Percentiles rank a stretch among this genome's conserved stretches.
These are phyloP conservation scores for Ophiocordyceps camponoti-rufipedis DNA, from an alignment of 2,329 filamentous ascomycete genomes.

Conservation along the genomic window DNA sequence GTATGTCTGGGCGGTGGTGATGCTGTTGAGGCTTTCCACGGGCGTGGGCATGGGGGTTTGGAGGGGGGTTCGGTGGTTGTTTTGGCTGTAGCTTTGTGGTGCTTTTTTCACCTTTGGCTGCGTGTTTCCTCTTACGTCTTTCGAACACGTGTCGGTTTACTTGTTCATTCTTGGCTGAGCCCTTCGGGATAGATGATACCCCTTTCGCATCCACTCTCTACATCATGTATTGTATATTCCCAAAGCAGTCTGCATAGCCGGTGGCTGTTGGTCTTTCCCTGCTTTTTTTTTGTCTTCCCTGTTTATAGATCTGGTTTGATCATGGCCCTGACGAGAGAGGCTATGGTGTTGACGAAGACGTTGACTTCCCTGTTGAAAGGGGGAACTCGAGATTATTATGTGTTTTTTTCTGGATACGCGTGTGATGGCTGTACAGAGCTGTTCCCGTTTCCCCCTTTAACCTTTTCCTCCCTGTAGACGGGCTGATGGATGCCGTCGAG, in stretches of 20 bases:
- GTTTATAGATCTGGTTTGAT: not conserved
- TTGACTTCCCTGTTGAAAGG: not conserved
- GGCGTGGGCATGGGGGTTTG: slow-evolving; percentile 42
- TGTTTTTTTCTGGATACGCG: too few relatives aligned
- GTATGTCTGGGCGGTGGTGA: slow-evolving; percentile 83
- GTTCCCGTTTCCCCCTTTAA: not conserved
- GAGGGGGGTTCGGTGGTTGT: slow-evolving; percentile 54
- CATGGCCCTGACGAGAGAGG: too few relatives aligned
- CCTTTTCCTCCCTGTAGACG: not conserved
- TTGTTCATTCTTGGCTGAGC: too few relatives aligned
- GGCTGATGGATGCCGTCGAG: too few relatives aligned
- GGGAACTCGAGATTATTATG: not conserved
- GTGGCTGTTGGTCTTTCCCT: not conserved
- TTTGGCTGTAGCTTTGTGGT: slow-evolving; percentile 44
- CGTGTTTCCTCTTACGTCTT: not conserved
- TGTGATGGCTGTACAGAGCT: not conserved
- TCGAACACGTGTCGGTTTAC: not conserved
- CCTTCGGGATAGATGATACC: not conserved
- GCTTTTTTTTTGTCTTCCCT: not conserved
- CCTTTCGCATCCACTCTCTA: not conserved
- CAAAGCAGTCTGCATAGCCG: not conserved
- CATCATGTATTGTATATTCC: too few relatives aligned
- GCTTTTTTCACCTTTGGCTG: not conserved
- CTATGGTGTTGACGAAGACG: too few relatives aligned
- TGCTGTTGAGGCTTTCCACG: slow-evolving; percentile 48